These are phyloP conservation scores for Chaetomium cochliodes DNA, from an alignment of 495 filamentous ascomycete genomes.

Conservation along the genomic window DNA sequence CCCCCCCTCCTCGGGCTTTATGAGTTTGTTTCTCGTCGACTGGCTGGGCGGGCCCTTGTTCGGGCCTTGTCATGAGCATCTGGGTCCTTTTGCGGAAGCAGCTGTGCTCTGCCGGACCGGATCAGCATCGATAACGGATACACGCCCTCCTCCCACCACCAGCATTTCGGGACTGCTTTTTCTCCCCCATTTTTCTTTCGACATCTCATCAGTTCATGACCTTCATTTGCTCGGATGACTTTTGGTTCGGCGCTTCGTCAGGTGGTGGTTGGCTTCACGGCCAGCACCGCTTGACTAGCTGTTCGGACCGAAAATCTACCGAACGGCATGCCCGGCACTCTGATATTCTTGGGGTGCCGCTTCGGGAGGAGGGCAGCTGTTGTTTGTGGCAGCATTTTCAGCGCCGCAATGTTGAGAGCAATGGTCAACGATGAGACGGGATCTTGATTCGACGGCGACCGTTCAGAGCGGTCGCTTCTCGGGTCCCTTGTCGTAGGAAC, in stretches of 20 bases:
- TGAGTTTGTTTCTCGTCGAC: slow-evolving; percentile 35
- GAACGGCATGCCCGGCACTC: slow-evolving; percentile 42
- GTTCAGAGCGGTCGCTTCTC: slow-evolving; percentile 12
- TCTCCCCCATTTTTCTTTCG: slow-evolving; percentile 23
- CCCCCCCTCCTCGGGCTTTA: slow-evolving; percentile 25
- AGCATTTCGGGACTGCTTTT: slow-evolving; percentile 37
- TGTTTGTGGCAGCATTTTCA: slow-evolving; percentile 4
- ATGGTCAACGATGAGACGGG: slow-evolving; percentile 20
- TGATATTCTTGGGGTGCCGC: slow-evolving; percentile 26
- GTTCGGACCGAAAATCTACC: slow-evolving; percentile 19
- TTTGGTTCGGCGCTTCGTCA: slow-evolving; percentile 18
- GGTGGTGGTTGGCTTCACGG: slow-evolving; percentile 8
- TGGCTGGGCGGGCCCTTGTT: slow-evolving; percentile 20
- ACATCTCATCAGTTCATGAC: slow-evolving; percentile 22
- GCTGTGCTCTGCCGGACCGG: slow-evolving; percentile 20
- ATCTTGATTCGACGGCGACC: slow-evolving; percentile 7
- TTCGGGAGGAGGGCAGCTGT: slow-evolving; percentile 19
- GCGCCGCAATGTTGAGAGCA: slow-evolving; percentile 20
- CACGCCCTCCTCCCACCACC: slow-evolving; percentile 26
- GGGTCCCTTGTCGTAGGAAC: slow-evolving; percentile 20
- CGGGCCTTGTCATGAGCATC: slow-evolving; percentile 12
- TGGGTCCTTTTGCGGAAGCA: slow-evolving; percentile 9
- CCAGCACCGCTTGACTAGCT: slow-evolving; percentile 9
- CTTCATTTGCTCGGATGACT: slow-evolving; percentile 26
- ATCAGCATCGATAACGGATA: slow-evolving; percentile 33